A percentile compares a stretch with the other conserved stretches of the same genome.
These are phyloP conservation scores for Parsonsia alboflavescens DNA, from an alignment of 257 asterid species.

Conservation along the genomic window DNA sequence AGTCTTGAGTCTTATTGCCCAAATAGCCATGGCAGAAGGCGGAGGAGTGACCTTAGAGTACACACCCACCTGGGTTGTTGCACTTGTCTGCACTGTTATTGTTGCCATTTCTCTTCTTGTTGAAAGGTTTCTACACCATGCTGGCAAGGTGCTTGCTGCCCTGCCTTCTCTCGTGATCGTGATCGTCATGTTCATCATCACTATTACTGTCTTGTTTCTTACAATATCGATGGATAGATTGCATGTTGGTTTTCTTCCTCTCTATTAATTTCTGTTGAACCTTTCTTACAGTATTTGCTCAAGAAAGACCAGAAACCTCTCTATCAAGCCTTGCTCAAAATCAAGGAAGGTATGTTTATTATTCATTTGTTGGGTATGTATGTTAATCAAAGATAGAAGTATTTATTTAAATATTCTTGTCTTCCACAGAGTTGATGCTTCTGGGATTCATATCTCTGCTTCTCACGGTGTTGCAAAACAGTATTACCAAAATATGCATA, in stretches of 20 bases:
- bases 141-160: slow-evolving; percentile 45
- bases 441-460: slow-evolving; percentile 69
- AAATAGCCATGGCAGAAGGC: slow-evolving; percentile 13
- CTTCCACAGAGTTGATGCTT: slow-evolving; percentile 58
- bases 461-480: slow-evolving; percentile 41
- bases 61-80: slow-evolving; percentile 72
- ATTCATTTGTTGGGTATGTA: too few species aligned
- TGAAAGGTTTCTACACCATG: slow-evolving; percentile 50
- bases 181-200: not conserved
- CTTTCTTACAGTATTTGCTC: slow-evolving; percentile 36
- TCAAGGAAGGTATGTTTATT: slow-evolving; percentile 52
- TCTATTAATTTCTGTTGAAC: not conserved
- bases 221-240: not conserved
- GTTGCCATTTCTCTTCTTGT: slow-evolving; percentile 55
- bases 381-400: not conserved
- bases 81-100: slow-evolving; percentile 53
- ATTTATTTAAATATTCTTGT: not conserved
- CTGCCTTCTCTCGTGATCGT: not conserved
- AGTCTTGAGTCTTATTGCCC: too few species aligned
- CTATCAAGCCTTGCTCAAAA: slow-evolving; percentile 56
- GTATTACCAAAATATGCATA: slow-evolving; percentile 43
- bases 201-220: not conserved
- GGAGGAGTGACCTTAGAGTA: slow-evolving; percentile 42
- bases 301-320: slow-evolving; percentile 55
- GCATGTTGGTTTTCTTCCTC: not conserved